Evolutionary conservation across 257 asterid genomes (phyloP).

Genomic region (Oldenlandia corymbosa): DNA sequence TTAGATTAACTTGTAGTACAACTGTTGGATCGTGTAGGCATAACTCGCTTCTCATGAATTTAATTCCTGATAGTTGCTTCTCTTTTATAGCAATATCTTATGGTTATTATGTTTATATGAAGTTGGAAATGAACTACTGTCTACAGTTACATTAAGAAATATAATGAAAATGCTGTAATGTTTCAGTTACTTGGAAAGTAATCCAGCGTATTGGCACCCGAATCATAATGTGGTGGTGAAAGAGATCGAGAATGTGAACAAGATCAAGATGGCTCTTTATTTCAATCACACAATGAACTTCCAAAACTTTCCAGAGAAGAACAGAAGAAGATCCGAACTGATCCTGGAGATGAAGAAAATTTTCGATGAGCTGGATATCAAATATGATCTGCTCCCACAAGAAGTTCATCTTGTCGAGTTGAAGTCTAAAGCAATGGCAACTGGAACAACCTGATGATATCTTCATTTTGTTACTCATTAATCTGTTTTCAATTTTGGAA

Average conservation of each 20-base stretch:
- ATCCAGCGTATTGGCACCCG: slow-evolving; percentile 71
- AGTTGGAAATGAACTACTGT: background rate
- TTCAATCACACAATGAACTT: slow-evolving; percentile 84
- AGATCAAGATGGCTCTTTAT: slow-evolving; percentile 65
- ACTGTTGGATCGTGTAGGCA: background rate
- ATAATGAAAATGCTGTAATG: background rate
- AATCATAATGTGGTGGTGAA: slow-evolving; percentile 78
- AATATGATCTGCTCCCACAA: slow-evolving; percentile 76
- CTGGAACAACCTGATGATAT: slow-evolving; percentile 37
- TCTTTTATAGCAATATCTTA: background rate
- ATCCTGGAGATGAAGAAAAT: slow-evolving; percentile 71
- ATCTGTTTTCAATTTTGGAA: background rate
- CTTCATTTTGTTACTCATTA: background rate
- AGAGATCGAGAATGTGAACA: slow-evolving; percentile 86
- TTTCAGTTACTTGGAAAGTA: slow-evolving; percentile 61
- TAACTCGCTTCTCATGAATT: background rate
- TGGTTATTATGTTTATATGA: background rate
- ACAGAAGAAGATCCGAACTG: slow-evolving; percentile 50
- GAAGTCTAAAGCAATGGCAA: slow-evolving; percentile 13
- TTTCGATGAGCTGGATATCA: slow-evolving; percentile 67
- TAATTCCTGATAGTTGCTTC: background rate
- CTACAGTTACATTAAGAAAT: background rate
- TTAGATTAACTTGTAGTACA: slow-evolving; percentile 1
- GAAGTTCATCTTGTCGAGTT: slow-evolving; percentile 53
- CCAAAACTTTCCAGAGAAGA: slow-evolving; percentile 60